A percentile compares a stretch with the other conserved stretches of the same genome.
These are phyloP conservation scores for Cladorrhinum sp. DNA, from an alignment of 2,329 filamentous ascomycete genomes.

Conservation along the genomic window DNA sequence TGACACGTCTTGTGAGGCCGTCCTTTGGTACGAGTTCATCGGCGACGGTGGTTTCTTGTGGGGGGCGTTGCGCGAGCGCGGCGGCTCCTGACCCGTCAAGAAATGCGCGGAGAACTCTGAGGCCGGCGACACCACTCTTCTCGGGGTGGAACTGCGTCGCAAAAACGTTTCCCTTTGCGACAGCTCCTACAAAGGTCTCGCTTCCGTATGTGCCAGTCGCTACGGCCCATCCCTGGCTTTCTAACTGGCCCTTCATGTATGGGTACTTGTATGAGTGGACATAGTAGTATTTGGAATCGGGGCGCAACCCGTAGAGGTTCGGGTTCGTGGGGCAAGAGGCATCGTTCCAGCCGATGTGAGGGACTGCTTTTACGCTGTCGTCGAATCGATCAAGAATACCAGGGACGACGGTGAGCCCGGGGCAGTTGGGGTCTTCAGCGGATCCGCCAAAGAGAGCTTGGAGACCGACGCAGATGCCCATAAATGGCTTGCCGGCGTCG, in stretches of 20 bases:
- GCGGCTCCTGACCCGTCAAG: slow-evolving; percentile 66
- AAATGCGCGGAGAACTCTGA: slow-evolving; percentile 82
- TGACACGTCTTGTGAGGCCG: slow-evolving; percentile 86
- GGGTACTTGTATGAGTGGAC: slow-evolving; percentile 90
- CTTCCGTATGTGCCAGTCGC: slow-evolving; percentile 83
- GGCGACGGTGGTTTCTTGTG: slow-evolving; percentile 23
- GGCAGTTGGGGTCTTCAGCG: slow-evolving; percentile 67
- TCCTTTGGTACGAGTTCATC: slow-evolving; percentile 38
- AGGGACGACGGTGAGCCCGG: slow-evolving; percentile 74
- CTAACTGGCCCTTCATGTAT: slow-evolving; percentile 70
- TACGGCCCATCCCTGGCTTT: slow-evolving; percentile 84
- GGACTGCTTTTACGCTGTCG: slow-evolving; percentile 79
- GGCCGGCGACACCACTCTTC: slow-evolving; percentile 87
- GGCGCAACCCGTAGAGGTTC: slow-evolving; percentile 71
- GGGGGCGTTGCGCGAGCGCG: slow-evolving; percentile 41
- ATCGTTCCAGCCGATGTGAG: slow-evolving; percentile 98
- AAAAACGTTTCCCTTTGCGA: slow-evolving; percentile 80
- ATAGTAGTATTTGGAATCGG: slow-evolving; percentile 95
- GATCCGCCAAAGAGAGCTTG: slow-evolving; percentile 89
- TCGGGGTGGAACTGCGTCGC: slow-evolving; percentile 97
- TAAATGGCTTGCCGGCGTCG: slow-evolving; percentile 88
- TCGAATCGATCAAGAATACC: slow-evolving; percentile 72
- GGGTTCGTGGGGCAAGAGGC: slow-evolving; percentile 52
- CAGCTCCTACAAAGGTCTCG: slow-evolving; percentile 87
- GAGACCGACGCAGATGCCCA: slow-evolving; percentile 94